Base-by-base conservation (phyloP, 352 stramenopile species). In the Peronospora farinosa region DNA sequence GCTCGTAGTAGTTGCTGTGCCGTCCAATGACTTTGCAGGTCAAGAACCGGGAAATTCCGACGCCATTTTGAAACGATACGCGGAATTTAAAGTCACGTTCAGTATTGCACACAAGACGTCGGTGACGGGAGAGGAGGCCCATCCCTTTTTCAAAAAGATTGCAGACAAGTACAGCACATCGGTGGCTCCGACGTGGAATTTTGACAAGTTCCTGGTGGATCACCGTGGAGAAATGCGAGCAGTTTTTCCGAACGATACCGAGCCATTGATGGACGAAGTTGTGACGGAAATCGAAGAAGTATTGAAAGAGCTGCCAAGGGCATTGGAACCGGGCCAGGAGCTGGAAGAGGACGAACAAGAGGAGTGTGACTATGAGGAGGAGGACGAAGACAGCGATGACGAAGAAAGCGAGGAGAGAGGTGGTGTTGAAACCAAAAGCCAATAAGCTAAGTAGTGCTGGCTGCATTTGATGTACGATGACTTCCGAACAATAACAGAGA, bases 131-230 rank as follows among this genome's bases (percentile, higher is more conserved):
- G 53, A 69, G 2, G 46, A 74, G 0, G 78, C 78, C 1, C 74
- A 86, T 40, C 65, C 65, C 32, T 88, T 89, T 57, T 89, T 86
- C 40, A 67, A 67, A 39, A 67, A 65, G 16, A 68, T 89, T 10
- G 75, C 76, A 12, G 57, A 70, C 28, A 66, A 81, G 35, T 89
- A 89, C 65, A 77, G 71, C 37, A 53, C 64, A 17, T 86, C 77
- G 0, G 75, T 86, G 28, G 75, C 78, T 4, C 78, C 78, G 2
- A 83, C 75, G 69, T 69, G 78, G 78, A 89, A 89, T 37, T 89
- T 89, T 57, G 78, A 89, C 74, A 89, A 89, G 60, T 89, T 89
- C 54, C 35, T 89, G 33, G 54, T 89, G 36, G 75, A 89, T 36
- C 54, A 78, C 19, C 51, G 64, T 23, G 78, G 78, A 40, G 69